Base-by-base conservation (phyloP, 306 rosid species). In the Coriaria nepalensis region DNA sequence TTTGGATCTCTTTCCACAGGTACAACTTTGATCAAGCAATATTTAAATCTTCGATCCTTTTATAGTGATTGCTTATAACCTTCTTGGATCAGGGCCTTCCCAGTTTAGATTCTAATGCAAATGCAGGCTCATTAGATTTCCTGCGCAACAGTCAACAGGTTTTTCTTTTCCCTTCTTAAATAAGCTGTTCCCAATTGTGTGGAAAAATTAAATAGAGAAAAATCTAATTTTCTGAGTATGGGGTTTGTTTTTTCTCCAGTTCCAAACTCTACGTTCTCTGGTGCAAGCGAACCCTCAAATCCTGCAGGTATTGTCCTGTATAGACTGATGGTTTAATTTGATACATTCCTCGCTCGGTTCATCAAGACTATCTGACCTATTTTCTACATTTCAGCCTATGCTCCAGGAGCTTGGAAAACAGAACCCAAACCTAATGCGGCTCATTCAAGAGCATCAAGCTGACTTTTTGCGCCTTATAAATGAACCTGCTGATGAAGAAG, bases 241-340 rank as follows among this genome's bases (percentile, higher is more conserved):
- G 6, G 35, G 29, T 29, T 37, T 13, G 20, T 13, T 47, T 35
- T 11, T 13, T 12, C 13, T 53, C 29, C 52, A 70, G 76, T 70
- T 70, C 53, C 76, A 70, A 64, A 59, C 76, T 6, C 64, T 70
- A 67, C 56, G 76, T 38, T 65, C 67, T 45, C 59, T 70, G 76
- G 76, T 70, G 50, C 76, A 70, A 41, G 71, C 76, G 6, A 70
- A 70, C 44, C 76, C 76, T 6, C 71, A 70, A 50, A 70, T 64
- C 45, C 34, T 70, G 33, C 71, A 64, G 71, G 75, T 70, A 49
- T 38, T 63, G 44, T n/a, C 29, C 44, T 8, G 4, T 35, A 37
- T 33, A 9, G 20, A 6, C 9, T 43, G 8, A 11, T 40, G n/a
- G 33, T 42, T 40, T 35, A 7, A 35, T 15, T 40, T 33, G 12